phyloP scores from a whole-genome alignment of 129 eudicot species.

The Helianthus annuus region DNA sequence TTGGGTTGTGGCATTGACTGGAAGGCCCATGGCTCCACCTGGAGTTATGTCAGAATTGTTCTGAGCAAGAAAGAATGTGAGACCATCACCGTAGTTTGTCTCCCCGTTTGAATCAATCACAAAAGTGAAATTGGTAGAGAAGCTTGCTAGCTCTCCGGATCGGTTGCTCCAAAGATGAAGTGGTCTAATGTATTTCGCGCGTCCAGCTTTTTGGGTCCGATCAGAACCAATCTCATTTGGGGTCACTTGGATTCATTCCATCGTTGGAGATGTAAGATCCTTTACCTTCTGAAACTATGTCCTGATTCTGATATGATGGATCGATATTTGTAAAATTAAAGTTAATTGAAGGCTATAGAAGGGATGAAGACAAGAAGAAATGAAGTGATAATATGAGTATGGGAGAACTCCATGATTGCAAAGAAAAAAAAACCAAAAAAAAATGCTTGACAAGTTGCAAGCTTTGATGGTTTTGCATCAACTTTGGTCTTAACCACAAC shows the following conservation, averaged over 20 bases:
- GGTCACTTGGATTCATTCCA: not conserved
- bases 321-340: too few species aligned
- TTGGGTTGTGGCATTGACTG: not conserved
- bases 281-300: not conserved
- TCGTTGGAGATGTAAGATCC: not conserved
- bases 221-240: not conserved
- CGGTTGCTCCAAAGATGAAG: not conserved
- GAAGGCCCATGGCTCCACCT: not conserved
- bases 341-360: too few species aligned
- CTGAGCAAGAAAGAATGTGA: not conserved
- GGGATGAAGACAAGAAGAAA: too few species aligned
- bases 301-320: not conserved
- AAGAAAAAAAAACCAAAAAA: too few species aligned
- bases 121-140: not conserved
- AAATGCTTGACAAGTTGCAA: too few species aligned
- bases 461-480: too few species aligned
- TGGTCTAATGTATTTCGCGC: not conserved
- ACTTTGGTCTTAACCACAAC: too few species aligned
- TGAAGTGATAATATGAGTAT: too few species aligned
- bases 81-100: not conserved
- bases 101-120: not conserved
- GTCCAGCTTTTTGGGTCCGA: not conserved
- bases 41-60: not conserved
- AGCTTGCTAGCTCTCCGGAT: not conserved
- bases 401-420: too few species aligned